phyloP scores from a whole-genome alignment of 1,284 basidiomycete genomes.

The Rhodofomes roseus region DNA sequence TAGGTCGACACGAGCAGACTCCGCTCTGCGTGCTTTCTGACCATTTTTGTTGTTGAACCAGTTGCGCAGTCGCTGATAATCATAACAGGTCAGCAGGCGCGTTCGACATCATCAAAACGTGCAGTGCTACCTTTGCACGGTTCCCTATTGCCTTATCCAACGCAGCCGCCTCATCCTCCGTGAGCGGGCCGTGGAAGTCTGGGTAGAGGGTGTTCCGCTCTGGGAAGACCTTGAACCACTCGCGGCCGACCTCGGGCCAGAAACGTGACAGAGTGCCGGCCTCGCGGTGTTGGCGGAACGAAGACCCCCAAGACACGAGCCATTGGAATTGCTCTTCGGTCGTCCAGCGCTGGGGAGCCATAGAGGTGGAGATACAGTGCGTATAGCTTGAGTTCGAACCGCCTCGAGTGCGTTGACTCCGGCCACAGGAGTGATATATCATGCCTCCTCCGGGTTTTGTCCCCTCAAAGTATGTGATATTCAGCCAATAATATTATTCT shows the following conservation, averaged over 20 bases:
- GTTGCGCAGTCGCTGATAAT: background rate
- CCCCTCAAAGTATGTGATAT: too few species aligned
- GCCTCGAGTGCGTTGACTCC: too few species aligned
- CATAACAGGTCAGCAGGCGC: too few species aligned
- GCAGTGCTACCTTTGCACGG: background rate
- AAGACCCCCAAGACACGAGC: background rate
- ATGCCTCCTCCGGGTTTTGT: too few species aligned
- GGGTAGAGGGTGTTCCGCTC: background rate
- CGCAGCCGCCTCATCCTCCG: background rate
- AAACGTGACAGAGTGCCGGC: background rate
- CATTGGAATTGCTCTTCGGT: background rate
- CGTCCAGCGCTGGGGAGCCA: background rate
- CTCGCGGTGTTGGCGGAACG: background rate
- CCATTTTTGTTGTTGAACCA: background rate
- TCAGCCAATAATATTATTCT: too few species aligned
- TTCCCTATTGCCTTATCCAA: background rate
- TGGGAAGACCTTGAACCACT: background rate
- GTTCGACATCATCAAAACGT: too few species aligned
- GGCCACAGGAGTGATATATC: too few species aligned
- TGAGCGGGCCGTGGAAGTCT: background rate
- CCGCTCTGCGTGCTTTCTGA: background rate
- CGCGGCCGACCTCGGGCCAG: background rate
- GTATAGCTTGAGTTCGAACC: too few species aligned
- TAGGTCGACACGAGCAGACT: background rate
- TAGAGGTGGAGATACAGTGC: too few species aligned